Conservation (phyloP, 208 protist species). For the Novymonas esmeraldas region DNA sequence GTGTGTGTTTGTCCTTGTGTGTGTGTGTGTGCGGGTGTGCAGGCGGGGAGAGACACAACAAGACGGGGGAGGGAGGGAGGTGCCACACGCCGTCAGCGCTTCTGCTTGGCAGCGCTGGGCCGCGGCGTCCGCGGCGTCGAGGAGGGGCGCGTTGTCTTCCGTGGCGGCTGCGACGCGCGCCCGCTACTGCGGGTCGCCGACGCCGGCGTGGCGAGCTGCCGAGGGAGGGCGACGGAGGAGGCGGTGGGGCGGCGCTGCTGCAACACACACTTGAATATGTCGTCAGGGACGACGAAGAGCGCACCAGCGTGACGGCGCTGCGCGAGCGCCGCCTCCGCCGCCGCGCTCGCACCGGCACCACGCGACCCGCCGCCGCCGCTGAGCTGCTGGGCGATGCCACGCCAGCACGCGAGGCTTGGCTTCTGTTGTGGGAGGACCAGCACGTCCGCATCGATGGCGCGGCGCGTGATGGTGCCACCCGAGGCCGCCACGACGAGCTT, state of each 20-base stretch:
- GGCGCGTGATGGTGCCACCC: constrained; percentile 44
- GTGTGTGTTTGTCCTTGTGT: too few relatives aligned
- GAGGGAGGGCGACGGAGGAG: constrained; percentile 38
- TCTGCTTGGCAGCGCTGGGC: neutral
- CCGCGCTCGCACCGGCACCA: neutral
- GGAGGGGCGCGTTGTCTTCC: constrained; percentile 17
- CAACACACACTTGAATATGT: constrained; percentile 72
- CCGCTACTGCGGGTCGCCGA: neutral
- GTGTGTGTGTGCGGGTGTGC: too few relatives aligned
- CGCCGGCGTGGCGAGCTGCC: neutral
- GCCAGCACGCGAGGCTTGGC: constrained; percentile 30
- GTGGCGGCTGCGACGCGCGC: constrained; percentile 4
- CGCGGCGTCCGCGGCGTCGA: constrained; percentile 13
- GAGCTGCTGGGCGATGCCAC: constrained; percentile 22
- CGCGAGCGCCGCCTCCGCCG: neutral
- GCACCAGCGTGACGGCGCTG: constrained; percentile 17
- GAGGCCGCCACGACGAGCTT: constrained; percentile 61
- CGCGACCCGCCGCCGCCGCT: neutral
- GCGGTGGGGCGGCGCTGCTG: constrained; percentile 42
- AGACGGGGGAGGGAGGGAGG: too few relatives aligned
- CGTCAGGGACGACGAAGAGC: constrained; percentile 55
- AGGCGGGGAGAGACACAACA: too few relatives aligned
- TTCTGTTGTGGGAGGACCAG: constrained; percentile 45
- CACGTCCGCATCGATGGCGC: constrained; percentile 33
- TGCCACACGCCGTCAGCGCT: too few relatives aligned